phyloP scores from a whole-genome alignment of 148 eudicot species.

The Polygonum aviculare region DNA sequence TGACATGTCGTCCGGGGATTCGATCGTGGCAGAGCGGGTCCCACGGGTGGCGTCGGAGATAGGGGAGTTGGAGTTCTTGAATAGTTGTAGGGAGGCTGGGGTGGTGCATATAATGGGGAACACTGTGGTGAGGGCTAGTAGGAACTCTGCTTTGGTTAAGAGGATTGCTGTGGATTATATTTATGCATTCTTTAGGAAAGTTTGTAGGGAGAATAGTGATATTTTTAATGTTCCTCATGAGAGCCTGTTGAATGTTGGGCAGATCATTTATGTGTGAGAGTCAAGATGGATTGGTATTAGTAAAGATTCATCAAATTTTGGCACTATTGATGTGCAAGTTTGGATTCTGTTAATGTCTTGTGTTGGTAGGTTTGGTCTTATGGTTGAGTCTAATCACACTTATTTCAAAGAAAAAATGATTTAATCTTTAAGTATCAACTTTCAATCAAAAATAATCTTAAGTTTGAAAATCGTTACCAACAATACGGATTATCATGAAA shows the following conservation, averaged over 20 bases:
- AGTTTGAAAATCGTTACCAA: too few relatives aligned
- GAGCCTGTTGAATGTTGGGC: slow-evolving; percentile 87
- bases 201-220: slow-evolving; percentile 96
- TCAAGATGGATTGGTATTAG: not conserved
- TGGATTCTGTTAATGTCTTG: not conserved
- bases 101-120: slow-evolving; percentile 96
- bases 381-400: too few relatives aligned
- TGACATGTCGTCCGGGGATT: slow-evolving; percentile 38
- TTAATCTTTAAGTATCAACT: too few relatives aligned
- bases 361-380: not conserved
- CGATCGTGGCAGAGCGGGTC: slow-evolving; percentile 40
- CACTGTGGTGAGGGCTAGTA: slow-evolving; percentile 71
- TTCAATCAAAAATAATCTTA: too few relatives aligned
- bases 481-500: too few relatives aligned
- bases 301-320: not conserved
- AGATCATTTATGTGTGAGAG: slow-evolving; percentile 64
- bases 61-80: slow-evolving; percentile 76
- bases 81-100: slow-evolving; percentile 72
- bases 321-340: not conserved
- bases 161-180: slow-evolving; percentile 80
- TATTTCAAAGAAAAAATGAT: too few relatives aligned
- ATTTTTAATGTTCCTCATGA: slow-evolving; percentile 97
- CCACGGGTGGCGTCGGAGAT: slow-evolving; percentile 26
- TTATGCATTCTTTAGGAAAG: slow-evolving; percentile 92
- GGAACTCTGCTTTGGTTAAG: slow-evolving; percentile 54